phyloP scores from a whole-genome alignment of 768 basidiomycete species.

The Cystobasidium tubakii region DNA sequence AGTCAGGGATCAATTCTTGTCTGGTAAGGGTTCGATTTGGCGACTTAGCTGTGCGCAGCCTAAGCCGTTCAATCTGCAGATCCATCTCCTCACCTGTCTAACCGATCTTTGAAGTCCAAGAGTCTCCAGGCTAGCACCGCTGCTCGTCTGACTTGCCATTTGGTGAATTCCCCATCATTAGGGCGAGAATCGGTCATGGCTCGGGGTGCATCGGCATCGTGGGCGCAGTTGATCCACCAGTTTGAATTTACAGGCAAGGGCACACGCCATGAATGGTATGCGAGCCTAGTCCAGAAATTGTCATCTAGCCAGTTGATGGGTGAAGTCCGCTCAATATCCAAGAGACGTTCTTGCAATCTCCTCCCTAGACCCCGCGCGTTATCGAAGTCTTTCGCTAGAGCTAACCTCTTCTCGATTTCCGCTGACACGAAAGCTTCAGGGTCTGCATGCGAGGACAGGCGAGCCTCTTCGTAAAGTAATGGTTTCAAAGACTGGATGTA shows the following conservation, averaged over 20 bases:
- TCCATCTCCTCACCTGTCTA: slow-evolving; percentile 39
- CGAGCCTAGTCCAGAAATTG: slow-evolving; percentile 80
- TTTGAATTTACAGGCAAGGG: slow-evolving; percentile 85
- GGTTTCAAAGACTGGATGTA: slow-evolving; percentile 76
- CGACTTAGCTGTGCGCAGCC: too few species aligned
- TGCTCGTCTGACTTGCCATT: slow-evolving; percentile 79
- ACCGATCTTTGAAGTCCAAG: slow-evolving; percentile 61
- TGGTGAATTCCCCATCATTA: slow-evolving; percentile 52
- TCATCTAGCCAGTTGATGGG: slow-evolving; percentile 92
- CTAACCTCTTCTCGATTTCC: slow-evolving; percentile 57
- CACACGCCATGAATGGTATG: slow-evolving; percentile 79
- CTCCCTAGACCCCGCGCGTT: slow-evolving; percentile 59
- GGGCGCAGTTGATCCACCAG: slow-evolving; percentile 85
- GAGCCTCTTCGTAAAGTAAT: slow-evolving; percentile 68
- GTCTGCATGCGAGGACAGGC: slow-evolving; percentile 50
- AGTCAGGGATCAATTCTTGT: slow-evolving; percentile 64
- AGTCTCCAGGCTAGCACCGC: slow-evolving; percentile 72
- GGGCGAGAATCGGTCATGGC: slow-evolving; percentile 37
- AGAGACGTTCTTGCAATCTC: slow-evolving; percentile 64
- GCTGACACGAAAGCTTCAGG: slow-evolving; percentile 54
- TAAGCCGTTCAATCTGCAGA: too few species aligned
- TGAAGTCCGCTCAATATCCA: slow-evolving; percentile 73
- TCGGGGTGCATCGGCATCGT: slow-evolving; percentile 62
- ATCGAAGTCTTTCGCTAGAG: slow-evolving; percentile 66
- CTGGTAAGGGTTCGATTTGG: slow-evolving; percentile 50